Evolutionary conservation across 73 alveolate genomes (phyloP).

Genomic region (Paraurostyla sp.): DNA sequence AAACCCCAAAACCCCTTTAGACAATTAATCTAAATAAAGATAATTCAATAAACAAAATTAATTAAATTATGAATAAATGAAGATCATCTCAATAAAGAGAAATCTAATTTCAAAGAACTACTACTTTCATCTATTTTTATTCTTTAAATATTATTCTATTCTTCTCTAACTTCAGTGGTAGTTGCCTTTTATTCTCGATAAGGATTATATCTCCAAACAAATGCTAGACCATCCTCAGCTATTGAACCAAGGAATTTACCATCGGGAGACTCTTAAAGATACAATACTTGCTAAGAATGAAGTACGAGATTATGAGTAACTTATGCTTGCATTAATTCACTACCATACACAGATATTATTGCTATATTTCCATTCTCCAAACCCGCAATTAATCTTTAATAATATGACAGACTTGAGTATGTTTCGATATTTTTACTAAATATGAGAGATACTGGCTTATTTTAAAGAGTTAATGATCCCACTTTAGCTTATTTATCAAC

Average conservation of each 20-base stretch:
- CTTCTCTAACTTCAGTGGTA: too few species aligned
- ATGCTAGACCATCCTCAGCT: neutral
- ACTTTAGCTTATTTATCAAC: too few species aligned
- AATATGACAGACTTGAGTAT: too few species aligned
- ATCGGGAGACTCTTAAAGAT: constrained; percentile 36
- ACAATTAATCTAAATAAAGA: too few species aligned
- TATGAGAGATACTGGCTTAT: neutral
- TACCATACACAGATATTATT: neutral
- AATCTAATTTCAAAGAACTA: too few species aligned
- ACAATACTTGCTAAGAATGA: neutral
- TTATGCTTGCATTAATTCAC: neutral
- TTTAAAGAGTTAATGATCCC: neutral
- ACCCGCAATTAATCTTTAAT: constrained; percentile 5
- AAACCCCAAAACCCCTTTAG: too few species aligned
- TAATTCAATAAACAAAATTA: too few species aligned
- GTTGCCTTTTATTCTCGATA: too few species aligned
- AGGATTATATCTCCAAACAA: constrained; percentile 1
- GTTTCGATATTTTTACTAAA: constrained; percentile 12
- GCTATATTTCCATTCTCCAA: constrained; percentile 34
- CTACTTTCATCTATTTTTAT: too few species aligned
- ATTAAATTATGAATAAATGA: too few species aligned
- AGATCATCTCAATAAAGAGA: too few species aligned
- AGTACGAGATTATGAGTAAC: neutral
- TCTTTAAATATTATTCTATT: too few species aligned
- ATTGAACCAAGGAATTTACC: constrained; percentile 12